These are phyloP conservation scores for Lobosporangium transversale DNA, from an alignment of 192 early-diverging fungal species.

Conservation along the genomic window DNA sequence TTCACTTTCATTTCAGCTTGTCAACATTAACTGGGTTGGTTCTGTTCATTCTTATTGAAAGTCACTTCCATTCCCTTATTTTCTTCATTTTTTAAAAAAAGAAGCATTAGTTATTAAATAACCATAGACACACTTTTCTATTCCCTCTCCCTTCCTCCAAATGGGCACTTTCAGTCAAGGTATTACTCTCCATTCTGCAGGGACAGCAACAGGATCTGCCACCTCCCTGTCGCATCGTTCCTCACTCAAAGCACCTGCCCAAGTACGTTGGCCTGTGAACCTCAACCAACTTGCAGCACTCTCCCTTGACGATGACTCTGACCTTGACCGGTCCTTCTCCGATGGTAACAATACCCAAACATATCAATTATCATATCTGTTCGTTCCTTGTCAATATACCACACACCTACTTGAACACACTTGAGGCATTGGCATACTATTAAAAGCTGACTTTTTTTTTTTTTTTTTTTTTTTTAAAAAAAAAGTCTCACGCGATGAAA, in stretches of 20 bases:
- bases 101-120: not conserved
- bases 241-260: conserved; percentile 24
- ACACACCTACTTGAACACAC: too few species aligned
- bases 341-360: conserved; percentile 12
- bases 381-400: not conserved
- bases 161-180: conserved; percentile 17
- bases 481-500: conserved; percentile 26
- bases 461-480: not conserved
- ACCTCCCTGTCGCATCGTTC: conserved; percentile 16
- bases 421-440: too few species aligned
- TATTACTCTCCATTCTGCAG: not conserved
- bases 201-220: not conserved
- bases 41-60: too few species aligned
- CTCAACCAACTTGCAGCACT: conserved; percentile 51
- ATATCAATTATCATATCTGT: not conserved
- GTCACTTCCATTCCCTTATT: not conserved
- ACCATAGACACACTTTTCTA: not conserved
- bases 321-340: conserved; percentile 44
- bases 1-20: not conserved
- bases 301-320: conserved; percentile 52
- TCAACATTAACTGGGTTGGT: too few species aligned
- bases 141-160: not conserved
- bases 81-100: not conserved
- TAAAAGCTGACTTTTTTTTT: too few species aligned
- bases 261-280: conserved; percentile 47